A percentile compares a stretch with the other conserved stretches of the same genome.
phyloP scores from a whole-genome alignment of 176 grass and related monocot species.

The Aegilops sharonensis region DNA sequence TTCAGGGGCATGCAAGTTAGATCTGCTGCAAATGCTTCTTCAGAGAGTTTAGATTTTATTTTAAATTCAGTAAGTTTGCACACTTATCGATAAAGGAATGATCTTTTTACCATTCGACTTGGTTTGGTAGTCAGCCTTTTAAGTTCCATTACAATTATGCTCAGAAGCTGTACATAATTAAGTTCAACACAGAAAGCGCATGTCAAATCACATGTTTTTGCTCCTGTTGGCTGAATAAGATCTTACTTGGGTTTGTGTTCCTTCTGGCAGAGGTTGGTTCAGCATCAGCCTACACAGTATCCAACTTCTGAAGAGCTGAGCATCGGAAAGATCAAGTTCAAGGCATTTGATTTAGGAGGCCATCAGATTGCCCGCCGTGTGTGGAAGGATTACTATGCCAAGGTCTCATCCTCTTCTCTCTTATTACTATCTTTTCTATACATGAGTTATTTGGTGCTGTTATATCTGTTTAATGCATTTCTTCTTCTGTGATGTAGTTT shows the following conservation, averaged over 20 bases:
- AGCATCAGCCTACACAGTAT: conserved; percentile 86
- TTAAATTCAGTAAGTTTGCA: not conserved
- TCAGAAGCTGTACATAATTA: not conserved
- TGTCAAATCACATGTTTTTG: not conserved
- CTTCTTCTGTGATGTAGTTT: not conserved
- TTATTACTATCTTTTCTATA: not conserved
- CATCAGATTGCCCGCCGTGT: conserved; percentile 95
- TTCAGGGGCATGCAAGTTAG: not conserved
- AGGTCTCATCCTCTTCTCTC: conserved; percentile 43
- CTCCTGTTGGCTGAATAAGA: conserved; percentile 16
- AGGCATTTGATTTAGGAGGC: conserved; percentile 88
- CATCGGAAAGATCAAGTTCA: conserved; percentile 89
- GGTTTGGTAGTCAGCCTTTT: not conserved
- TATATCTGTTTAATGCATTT: not conserved
- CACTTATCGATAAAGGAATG: not conserved
- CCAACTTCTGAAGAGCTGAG: conserved; percentile 86
- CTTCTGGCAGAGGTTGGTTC: conserved; percentile 76
- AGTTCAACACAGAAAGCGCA: not conserved
- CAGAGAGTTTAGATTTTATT: not conserved
- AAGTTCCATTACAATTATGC: not conserved
- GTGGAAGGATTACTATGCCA: conserved; percentile 97
- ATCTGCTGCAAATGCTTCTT: conserved; percentile 7
- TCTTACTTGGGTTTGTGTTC: conserved; percentile 14
- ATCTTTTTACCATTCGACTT: not conserved
- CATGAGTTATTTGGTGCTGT: not conserved